Percentiles rank a stretch among this genome's conserved stretches.
Conservation (phyloP, 148 eudicot genomes). For the Camellia japonica region DNA sequence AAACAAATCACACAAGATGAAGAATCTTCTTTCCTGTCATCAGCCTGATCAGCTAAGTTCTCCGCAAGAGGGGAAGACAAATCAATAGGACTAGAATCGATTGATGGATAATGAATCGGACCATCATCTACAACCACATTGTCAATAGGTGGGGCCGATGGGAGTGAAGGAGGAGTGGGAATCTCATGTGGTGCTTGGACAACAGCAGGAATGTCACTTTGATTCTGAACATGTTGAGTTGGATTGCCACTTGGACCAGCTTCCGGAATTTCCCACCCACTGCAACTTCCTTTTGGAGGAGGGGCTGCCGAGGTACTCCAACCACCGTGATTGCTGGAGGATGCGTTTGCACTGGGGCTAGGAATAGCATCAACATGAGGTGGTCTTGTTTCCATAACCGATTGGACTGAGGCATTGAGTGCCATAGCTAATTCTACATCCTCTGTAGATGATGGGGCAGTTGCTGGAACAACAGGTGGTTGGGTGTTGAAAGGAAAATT, state of each 20-base stretch:
- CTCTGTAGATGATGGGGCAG: slow-evolving; percentile 38
- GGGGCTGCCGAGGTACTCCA: slow-evolving; percentile 13
- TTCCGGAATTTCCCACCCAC: slow-evolving; percentile 30
- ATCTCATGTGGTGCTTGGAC: slow-evolving; percentile 27
- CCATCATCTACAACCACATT: slow-evolving; percentile 40
- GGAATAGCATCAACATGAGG: slow-evolving; percentile 22
- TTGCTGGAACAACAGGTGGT: slow-evolving; percentile 32
- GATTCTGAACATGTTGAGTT: slow-evolving; percentile 17
- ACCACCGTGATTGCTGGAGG: slow-evolving; percentile 18
- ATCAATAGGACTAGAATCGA: slow-evolving; percentile 40
- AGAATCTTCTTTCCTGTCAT: slow-evolving; percentile 40
- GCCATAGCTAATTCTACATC: slow-evolving; percentile 70
- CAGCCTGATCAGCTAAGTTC: slow-evolving; percentile 20
- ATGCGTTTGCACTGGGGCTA: slow-evolving; percentile 33
- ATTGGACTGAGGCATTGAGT: slow-evolving; percentile 65
- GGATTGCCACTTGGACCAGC: slow-evolving; percentile 36
- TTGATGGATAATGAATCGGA: slow-evolving; percentile 66
- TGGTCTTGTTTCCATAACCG: slow-evolving; percentile 45
- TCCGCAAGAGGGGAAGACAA: slow-evolving; percentile 19
- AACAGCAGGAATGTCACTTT: slow-evolving; percentile 11
- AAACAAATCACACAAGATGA: slow-evolving; percentile 85
- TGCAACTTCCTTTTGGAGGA: slow-evolving; percentile 30
- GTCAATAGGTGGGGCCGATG: slow-evolving; percentile 67
- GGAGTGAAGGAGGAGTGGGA: slow-evolving; percentile 30
- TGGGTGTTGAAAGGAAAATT: slow-evolving; percentile 60